Base-by-base conservation (phyloP, 768 basidiomycete genomes). In the Asterophora lycoperdoides region DNA sequence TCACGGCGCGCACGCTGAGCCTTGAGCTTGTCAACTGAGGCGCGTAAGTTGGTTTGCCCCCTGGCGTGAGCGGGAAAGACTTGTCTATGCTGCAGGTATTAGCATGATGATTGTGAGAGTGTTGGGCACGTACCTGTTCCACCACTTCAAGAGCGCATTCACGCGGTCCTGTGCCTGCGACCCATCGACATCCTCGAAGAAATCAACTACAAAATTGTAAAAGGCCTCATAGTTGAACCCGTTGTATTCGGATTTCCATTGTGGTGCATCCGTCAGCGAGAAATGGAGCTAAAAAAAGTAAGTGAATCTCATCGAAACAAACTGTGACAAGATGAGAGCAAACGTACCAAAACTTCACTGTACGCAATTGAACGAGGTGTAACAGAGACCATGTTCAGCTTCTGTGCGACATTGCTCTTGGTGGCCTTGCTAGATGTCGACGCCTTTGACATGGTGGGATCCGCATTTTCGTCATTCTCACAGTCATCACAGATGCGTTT, bases 351-450 rank as follows among this genome's bases (percentile, higher is more conserved):
- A 11, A 60, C 58, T 15, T 62, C 64, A 6, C 60, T 60, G 51
- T 68, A 68, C 17, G 63, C 67, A 42, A 68, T 63, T 4, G 61
- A 55, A 5, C 60, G 50, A 0, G 61, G 54, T 1, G 60, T 65
- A 4, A 64, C 62, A 23, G 51, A 48, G 8, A 44, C 26, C 18
- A 63, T 41, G 2, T 56, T 23, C 5, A 60, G 40, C 17, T 53
- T 48, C 3, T 43, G 43, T 0, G 55, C 57, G 11, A 60, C 49
- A 37, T 49, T 41, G 14, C 44, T 17, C 17, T 35, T 32, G 15
- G 48, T 44, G 28, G 36, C 38, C 30, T 35, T 40, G 20, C 18
- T 9, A 19, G 19, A 20, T n/a, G n/a, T n/a, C n/a, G 26, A 3
- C 10, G 4, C 37, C 32, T 36, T 36, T 18, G 33, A n/a, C 15